A percentile compares a stretch with the other conserved stretches of the same genome.
Evolutionary conservation across 2,329 filamentous ascomycete species (phyloP).

Genomic region (Thielaviopsis populi): DNA sequence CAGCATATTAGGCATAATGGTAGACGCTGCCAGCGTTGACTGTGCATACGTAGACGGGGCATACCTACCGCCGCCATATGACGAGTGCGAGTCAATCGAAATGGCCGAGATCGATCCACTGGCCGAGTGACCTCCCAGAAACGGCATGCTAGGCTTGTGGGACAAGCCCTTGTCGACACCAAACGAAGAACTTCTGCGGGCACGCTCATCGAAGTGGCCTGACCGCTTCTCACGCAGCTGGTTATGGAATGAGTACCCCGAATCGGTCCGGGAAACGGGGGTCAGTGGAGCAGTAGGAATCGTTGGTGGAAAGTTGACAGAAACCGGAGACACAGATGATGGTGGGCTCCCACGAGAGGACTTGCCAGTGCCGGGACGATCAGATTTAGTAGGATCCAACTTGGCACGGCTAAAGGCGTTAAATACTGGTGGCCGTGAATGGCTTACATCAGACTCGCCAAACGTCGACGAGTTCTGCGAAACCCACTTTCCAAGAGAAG

Average conservation of each 20-base stretch:
- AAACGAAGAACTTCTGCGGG: slow-evolving; percentile 88
- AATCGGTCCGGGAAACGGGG: slow-evolving; percentile 77
- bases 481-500: slow-evolving; percentile 71
- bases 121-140: slow-evolving; percentile 49
- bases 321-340: slow-evolving; percentile 59
- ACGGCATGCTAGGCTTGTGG: slow-evolving; percentile 57
- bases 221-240: slow-evolving; percentile 89
- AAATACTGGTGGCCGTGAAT: slow-evolving; percentile 53
- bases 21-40: slow-evolving; percentile 73
- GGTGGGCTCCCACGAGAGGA: slow-evolving; percentile 47
- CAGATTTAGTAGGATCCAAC: slow-evolving; percentile 47
- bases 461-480: slow-evolving; percentile 82
- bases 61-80: slow-evolving; percentile 53
- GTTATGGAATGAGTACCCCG: slow-evolving; percentile 71
- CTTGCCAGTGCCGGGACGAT: slow-evolving; percentile 63
- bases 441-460: slow-evolving; percentile 44
- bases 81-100: slow-evolving; percentile 51
- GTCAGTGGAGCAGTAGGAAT: slow-evolving; percentile 46
- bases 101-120: slow-evolving; percentile 45
- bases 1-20: slow-evolving; percentile 73
- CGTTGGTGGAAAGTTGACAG: slow-evolving; percentile 54
- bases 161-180: slow-evolving; percentile 58
- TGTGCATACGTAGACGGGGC: slow-evolving; percentile 73
- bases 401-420: slow-evolving; percentile 78
- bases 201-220: slow-evolving; percentile 69